Evolutionary conservation across 306 rosid species (phyloP).

Genomic region (Canavalia ensiformis): DNA sequence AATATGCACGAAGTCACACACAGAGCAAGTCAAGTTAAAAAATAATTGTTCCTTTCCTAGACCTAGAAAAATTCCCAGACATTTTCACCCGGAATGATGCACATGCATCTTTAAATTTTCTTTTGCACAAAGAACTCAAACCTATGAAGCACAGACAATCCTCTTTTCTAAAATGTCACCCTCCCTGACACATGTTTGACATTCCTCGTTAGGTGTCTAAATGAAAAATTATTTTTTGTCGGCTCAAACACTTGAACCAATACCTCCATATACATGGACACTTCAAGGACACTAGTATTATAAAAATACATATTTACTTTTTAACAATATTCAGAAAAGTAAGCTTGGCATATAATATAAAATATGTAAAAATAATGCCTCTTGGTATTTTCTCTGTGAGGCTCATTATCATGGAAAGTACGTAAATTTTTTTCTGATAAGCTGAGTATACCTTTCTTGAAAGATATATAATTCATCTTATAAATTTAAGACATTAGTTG

Average conservation of each 20-base stretch:
- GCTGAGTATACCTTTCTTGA: not conserved
- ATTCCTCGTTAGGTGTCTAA: not conserved
- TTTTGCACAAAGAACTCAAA: not conserved
- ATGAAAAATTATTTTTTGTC: not conserved
- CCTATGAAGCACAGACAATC: not conserved
- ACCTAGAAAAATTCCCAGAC: slow-evolving; percentile 15
- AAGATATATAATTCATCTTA: not conserved
- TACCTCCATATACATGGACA: not conserved
- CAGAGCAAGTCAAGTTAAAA: slow-evolving; percentile 17
- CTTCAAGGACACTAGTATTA: not conserved
- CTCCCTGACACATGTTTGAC: not conserved
- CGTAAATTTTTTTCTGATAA: not conserved
- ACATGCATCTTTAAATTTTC: not conserved
- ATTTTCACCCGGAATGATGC: not conserved
- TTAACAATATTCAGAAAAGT: not conserved
- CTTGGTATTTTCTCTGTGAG: not conserved
- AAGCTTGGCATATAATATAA: not conserved
- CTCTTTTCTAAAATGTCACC: not conserved
- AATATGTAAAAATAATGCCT: not conserved
- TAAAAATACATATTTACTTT: not conserved
- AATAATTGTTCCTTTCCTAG: slow-evolving; percentile 4
- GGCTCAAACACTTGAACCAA: not conserved
- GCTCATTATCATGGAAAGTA: not conserved
- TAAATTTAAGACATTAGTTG: not conserved
- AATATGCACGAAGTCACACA: not conserved